Evolutionary conservation across 179 eudicot species (phyloP).

Genomic region (Heliamphora pulchella): DNA sequence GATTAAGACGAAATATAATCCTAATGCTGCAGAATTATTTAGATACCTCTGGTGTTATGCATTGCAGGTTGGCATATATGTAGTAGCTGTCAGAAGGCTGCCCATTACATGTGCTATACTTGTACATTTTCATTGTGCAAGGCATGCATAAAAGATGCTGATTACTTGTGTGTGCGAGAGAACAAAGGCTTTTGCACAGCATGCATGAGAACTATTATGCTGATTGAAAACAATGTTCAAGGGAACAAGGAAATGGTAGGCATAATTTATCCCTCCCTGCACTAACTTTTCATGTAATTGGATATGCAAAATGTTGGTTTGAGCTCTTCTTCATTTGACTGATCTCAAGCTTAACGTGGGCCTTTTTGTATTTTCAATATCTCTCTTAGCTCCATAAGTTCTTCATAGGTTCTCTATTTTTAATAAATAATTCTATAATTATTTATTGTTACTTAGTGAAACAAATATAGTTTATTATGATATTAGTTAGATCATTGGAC

Average conservation of each 20-base stretch:
- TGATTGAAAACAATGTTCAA: slow-evolving; percentile 73
- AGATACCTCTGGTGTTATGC: slow-evolving; percentile 6
- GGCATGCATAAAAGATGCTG: slow-evolving; percentile 67
- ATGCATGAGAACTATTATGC: slow-evolving; percentile 75
- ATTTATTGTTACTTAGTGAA: too few species aligned
- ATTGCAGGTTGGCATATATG: slow-evolving; percentile 97
- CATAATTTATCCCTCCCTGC: slow-evolving; percentile 15
- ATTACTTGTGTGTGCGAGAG: slow-evolving; percentile 61
- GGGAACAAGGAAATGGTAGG: slow-evolving; percentile 48
- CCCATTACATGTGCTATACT: slow-evolving; percentile 82
- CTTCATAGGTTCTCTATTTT: background rate
- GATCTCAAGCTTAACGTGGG: slow-evolving; percentile 10
- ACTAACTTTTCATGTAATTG: background rate
- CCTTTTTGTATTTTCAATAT: background rate
- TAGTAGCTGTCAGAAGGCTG: slow-evolving; percentile 74
- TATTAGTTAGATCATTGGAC: too few species aligned
- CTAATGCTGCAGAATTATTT: background rate
- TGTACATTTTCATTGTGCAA: slow-evolving; percentile 92
- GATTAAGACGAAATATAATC: background rate
- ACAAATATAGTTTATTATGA: too few species aligned
- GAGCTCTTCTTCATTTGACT: background rate
- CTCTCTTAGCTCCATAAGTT: background rate
- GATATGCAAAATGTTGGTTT: background rate
- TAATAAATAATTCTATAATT: too few species aligned
- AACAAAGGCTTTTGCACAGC: slow-evolving; percentile 87